A percentile compares a stretch with the other conserved stretches of the same genome.
Evolutionary conservation across 1,284 basidiomycete species (phyloP).

Genomic region (Pholiota adiposa): DNA sequence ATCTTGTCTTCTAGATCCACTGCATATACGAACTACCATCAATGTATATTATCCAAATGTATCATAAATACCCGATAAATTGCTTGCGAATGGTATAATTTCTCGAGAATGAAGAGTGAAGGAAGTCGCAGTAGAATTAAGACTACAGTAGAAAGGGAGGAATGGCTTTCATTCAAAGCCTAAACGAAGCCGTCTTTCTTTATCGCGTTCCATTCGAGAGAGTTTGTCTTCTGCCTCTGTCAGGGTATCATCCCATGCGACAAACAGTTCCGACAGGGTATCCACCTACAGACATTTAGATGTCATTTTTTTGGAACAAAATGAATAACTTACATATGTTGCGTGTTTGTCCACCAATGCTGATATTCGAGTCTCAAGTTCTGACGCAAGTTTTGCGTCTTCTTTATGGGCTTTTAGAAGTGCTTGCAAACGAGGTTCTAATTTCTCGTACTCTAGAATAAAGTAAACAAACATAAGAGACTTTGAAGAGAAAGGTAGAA

Average conservation of each 20-base stretch:
- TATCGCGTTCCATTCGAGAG: constrained; percentile 58
- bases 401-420: constrained; percentile 64
- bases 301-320: neutral
- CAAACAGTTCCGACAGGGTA: constrained; percentile 77
- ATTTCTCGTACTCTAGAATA: constrained; percentile 57
- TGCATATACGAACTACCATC: neutral
- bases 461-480: neutral
- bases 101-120: too few species aligned
- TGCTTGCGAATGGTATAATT: neutral
- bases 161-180: constrained; percentile 43
- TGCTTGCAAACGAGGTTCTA: constrained; percentile 62
- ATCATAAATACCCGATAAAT: neutral
- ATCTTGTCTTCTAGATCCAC: neutral
- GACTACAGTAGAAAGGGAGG: neutral
- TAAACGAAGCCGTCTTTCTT: constrained; percentile 56
- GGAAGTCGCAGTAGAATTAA: neutral
- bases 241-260: constrained; percentile 78
- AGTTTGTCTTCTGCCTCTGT: constrained; percentile 64
- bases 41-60: neutral
- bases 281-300: constrained; percentile 57
- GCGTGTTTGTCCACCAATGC: constrained; percentile 67
- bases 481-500: constrained; percentile 10
- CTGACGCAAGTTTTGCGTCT: constrained; percentile 54
- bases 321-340: constrained; percentile 55
- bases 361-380: constrained; percentile 68